Base-by-base conservation (phyloP, 345 rosid genomes). In the Salix viminalis region DNA sequence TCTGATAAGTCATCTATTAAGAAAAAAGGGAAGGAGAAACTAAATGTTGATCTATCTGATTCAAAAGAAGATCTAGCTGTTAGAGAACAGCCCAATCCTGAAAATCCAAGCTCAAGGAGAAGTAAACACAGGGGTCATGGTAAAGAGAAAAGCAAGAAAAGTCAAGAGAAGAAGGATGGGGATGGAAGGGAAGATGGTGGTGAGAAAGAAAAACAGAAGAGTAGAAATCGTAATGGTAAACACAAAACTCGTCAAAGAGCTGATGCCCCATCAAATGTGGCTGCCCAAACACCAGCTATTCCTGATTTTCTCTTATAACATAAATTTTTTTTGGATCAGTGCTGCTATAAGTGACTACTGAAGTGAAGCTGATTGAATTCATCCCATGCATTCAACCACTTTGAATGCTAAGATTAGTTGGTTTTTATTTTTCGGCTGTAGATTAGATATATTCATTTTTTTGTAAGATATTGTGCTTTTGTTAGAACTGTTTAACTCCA, bases 231-330 rank as follows among this genome's bases (percentile, higher is more conserved):
- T 52, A 90, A 80, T 73, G 76, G 85, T 67, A 87, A 81, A 78
- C 94, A 88, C 41, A 89, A 82, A 88, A 73, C 86, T 75, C 79
- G 84, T 72, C 84, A 87, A 82, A 85, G 79, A 79, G 88, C 77
- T 12, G 91, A 86, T 4, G 80, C 64, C 70, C 85, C 79, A 42
- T 39, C 77, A 34, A 81, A 79, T 65, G 79, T 76, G 67, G 79
- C 56, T 74, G 48, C 84, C 23, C 86, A 89, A 69, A 77, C 87
- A 28, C 68, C 80, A 2, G 89, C 83, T 24, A 82, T 91, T 77
- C 96, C 91, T 48, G 99, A 93, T 90, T 88, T 91, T 41, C 98
- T 96, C 69, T 83, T 91, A 71, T 96, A 90, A 84, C 83, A 58
- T 54, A 70, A 8, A n/a, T n/a, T 4, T 21, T 18, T 42, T 18